phyloP scores from a whole-genome alignment of 345 rosid genomes.

The Clausena lansium region DNA sequence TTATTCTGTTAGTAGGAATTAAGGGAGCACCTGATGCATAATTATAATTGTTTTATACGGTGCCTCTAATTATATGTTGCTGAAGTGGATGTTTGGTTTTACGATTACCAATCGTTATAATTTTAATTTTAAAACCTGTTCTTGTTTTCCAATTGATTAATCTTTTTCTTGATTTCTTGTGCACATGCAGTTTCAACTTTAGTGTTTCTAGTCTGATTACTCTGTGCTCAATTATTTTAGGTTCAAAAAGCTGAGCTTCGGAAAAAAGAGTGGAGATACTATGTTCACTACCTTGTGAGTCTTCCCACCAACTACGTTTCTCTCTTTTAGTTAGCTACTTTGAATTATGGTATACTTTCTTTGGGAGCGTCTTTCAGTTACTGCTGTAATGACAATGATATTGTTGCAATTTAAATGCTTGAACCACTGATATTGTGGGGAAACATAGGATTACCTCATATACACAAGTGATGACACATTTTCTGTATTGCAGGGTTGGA shows the following conservation, averaged over 20 bases:
- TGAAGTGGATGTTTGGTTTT: conserved; percentile 1
- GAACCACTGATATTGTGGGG: conserved; percentile 5
- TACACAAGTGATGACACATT: conserved; percentile 26
- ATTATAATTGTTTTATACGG: not conserved
- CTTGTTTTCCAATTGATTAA: not conserved
- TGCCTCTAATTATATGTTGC: not conserved
- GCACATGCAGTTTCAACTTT: not conserved
- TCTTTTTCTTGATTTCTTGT: not conserved
- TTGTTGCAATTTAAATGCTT: conserved; percentile 7
- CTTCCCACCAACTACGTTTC: not conserved
- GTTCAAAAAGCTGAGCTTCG: conserved; percentile 86
- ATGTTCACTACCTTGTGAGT: conserved; percentile 95
- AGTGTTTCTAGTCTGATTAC: not conserved
- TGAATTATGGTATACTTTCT: not conserved
- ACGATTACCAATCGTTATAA: not conserved
- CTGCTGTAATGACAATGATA: not conserved
- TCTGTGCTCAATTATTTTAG: conserved; percentile 34
- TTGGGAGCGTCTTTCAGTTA: not conserved
- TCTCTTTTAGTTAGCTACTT: not conserved
- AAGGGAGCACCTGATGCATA: not conserved
- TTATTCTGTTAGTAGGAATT: not conserved
- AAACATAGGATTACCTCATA: conserved; percentile 3
- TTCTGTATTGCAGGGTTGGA: conserved; percentile 87
- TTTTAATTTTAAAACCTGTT: not conserved
- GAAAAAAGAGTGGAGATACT: conserved; percentile 91